Percentiles rank a stretch among this genome's conserved stretches.
Conservation (phyloP, 2,329 filamentous ascomycete species). For the Ophiocordyceps camponoti-floridani region DNA sequence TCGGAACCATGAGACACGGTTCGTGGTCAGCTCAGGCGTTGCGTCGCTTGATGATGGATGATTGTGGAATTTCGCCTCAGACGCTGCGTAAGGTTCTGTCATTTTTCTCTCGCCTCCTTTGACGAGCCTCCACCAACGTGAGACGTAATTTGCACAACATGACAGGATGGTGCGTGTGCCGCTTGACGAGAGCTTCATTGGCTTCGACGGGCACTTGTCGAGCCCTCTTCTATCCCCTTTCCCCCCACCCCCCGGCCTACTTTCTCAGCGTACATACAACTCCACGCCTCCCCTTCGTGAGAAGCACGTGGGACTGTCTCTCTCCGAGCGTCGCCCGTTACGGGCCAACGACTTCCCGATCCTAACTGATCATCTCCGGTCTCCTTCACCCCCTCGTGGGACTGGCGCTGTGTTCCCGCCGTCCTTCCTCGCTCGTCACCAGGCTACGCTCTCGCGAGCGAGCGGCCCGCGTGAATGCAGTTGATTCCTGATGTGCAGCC, state of each 20-base stretch:
- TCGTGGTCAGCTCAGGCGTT: constrained; percentile 20
- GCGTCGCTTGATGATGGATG: constrained; percentile 13
- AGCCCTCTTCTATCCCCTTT: no score
- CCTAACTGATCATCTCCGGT: no score
- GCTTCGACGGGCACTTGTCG: no score
- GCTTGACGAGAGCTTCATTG: no score
- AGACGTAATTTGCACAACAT: not conserved
- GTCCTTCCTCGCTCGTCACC: not conserved
- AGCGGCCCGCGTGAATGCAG: not conserved
- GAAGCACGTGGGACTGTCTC: no score
- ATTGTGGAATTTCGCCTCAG: constrained; percentile 2
- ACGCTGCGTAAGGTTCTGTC: not conserved
- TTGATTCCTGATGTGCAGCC: not conserved
- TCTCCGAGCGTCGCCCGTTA: no score
- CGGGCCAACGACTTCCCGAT: no score
- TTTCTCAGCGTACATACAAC: not conserved
- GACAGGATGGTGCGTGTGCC: no score
- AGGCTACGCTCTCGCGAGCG: no score
- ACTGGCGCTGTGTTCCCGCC: not conserved
- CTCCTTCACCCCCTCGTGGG: not conserved
- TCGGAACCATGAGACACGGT: constrained; percentile 3
- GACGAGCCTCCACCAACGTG: not conserved
- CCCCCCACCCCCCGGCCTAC: not conserved
- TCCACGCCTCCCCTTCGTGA: not conserved
- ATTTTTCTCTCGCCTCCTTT: not conserved